Percentiles rank a stretch among this genome's conserved stretches.
phyloP scores from a whole-genome alignment of 352 stramenopile species.

The Pythium grandisporangium region DNA sequence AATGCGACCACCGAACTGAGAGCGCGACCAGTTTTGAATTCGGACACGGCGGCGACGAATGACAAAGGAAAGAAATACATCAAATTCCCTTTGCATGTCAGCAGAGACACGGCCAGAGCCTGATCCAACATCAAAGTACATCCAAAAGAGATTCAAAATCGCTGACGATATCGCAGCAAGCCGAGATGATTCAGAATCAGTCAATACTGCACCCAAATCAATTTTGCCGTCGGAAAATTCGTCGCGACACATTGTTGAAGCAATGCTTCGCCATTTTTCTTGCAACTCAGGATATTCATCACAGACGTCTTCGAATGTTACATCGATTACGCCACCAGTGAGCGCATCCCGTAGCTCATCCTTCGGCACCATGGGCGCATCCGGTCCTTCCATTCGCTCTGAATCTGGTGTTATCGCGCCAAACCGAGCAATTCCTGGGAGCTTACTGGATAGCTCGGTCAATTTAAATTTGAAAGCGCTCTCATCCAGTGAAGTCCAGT shows the following conservation, averaged over 20 bases:
- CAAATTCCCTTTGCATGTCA: too few species aligned
- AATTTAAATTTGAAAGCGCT: slow-evolving; percentile 40
- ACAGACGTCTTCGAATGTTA: slow-evolving; percentile 19
- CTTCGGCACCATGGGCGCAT: slow-evolving; percentile 6
- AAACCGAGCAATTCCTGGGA: slow-evolving; percentile 34
- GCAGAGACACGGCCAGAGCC: too few species aligned
- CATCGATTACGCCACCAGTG: slow-evolving; percentile 19
- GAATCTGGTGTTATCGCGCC: slow-evolving; percentile 25
- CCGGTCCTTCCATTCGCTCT: slow-evolving; percentile 3
- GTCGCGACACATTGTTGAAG: slow-evolving; percentile 11
- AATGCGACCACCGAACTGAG: too few species aligned
- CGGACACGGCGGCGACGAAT: too few species aligned
- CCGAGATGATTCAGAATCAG: slow-evolving; percentile 5
- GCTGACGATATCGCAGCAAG: slow-evolving; percentile 9
- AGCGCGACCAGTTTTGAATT: too few species aligned
- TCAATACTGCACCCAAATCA: slow-evolving; percentile 33
- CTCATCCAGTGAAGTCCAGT: slow-evolving; percentile 65
- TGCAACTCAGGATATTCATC: slow-evolving; percentile 18
- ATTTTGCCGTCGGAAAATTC: slow-evolving; percentile 25
- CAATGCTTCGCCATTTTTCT: slow-evolving; percentile 22
- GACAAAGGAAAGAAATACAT: too few species aligned
- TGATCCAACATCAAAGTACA: too few species aligned
- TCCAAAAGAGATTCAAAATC: too few species aligned
- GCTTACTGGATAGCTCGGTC: slow-evolving; percentile 30
- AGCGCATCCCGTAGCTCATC: slow-evolving; percentile 21